Evolutionary conservation across 768 basidiomycete genomes (phyloP).

Genomic region (Mycena belliarum): DNA sequence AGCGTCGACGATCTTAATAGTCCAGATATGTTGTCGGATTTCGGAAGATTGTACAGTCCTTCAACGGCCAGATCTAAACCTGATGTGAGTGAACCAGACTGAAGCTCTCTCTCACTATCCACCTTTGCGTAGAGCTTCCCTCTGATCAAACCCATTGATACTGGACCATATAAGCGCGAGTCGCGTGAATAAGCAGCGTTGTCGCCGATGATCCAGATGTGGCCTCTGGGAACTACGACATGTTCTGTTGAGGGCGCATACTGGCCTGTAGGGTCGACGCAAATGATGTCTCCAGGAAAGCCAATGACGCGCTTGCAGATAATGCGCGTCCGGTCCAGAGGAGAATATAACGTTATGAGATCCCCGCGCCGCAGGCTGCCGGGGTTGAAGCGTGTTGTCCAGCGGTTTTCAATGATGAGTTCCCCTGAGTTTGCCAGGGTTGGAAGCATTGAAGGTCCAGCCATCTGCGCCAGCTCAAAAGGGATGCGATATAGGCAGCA

Average conservation of each 20-base stretch:
- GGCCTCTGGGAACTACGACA: conserved; percentile 78
- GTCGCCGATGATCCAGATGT: conserved; percentile 91
- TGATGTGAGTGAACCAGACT: neutral
- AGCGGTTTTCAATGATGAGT: conserved; percentile 60
- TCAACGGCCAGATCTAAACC: conserved; percentile 45
- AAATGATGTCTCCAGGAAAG: conserved; percentile 84
- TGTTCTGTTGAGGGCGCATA: conserved; percentile 69
- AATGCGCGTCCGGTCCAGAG: conserved; percentile 60
- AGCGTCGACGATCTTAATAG: conserved; percentile 8
- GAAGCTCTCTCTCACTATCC: conserved; percentile 25
- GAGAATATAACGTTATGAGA: conserved; percentile 71
- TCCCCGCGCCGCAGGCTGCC: conserved; percentile 68
- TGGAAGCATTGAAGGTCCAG: conserved; percentile 81
- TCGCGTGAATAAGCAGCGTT: conserved; percentile 83
- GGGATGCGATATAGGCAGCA: neutral
- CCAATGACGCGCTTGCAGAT: conserved; percentile 92
- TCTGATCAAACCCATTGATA: conserved; percentile 77
- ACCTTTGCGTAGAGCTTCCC: conserved; percentile 70
- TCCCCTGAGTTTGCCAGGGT: conserved; percentile 65
- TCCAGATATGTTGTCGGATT: conserved; percentile 44
- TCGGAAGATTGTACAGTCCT: conserved; percentile 40
- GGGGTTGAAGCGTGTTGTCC: conserved; percentile 55
- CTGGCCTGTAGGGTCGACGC: conserved; percentile 81
- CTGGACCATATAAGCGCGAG: conserved; percentile 91
- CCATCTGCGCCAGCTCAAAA: conserved; percentile 44